Base-by-base conservation (phyloP, 2,329 filamentous ascomycete genomes). In the Sarocladiaceae sp. region DNA sequence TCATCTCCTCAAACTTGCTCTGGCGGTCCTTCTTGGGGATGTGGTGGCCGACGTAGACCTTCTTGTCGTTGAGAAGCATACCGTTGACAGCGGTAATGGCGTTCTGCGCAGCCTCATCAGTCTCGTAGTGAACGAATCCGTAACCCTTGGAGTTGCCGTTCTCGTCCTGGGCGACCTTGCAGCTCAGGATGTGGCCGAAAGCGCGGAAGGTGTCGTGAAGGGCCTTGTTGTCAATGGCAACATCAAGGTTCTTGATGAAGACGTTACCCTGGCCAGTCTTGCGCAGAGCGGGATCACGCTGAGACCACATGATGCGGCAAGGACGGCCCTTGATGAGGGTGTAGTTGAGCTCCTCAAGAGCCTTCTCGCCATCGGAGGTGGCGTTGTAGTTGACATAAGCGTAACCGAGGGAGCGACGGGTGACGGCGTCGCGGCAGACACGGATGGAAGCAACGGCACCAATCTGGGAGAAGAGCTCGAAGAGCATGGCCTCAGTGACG, bases 1-100 rank as follows among this genome's bases (percentile, higher is more conserved):
- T 98, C 91, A 98, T 98, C 79, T 98, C 93, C 76, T 98, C 93
- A 58, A 97, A 97, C 76, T 98, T 98, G 88, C 88, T 95, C 80
- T 97, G 93, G 60, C 93, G 91, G 65, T 98, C 93, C 80, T 97
- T 97, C 85, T 97, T 97, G 67, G 93, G 90, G 61, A 98, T 97
- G 73, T 98, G 93, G 72, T 96, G 91, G 53, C 93, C 93, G 57
- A 98, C 93, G 58, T 94, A 98, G 53, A 98, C 93, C 81, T 98
- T 98, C 85, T 98, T 98, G 81, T 98, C 93, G 74, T 98, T 98
- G 64, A 98, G 72, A 66, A 98, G 76, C 93, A 98, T 98, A 67
- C 93, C 93, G 68, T 98, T 98, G 63, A 98, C 93, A 62, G 95
- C 90, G 80, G 97, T 97, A 79, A 98, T 98, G 61, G 93, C 93